Percentiles rank a stretch among this genome's conserved stretches.
These are phyloP conservation scores for Aschersonia sp. DNA, from an alignment of 2,329 filamentous ascomycete species.

Conservation along the genomic window DNA sequence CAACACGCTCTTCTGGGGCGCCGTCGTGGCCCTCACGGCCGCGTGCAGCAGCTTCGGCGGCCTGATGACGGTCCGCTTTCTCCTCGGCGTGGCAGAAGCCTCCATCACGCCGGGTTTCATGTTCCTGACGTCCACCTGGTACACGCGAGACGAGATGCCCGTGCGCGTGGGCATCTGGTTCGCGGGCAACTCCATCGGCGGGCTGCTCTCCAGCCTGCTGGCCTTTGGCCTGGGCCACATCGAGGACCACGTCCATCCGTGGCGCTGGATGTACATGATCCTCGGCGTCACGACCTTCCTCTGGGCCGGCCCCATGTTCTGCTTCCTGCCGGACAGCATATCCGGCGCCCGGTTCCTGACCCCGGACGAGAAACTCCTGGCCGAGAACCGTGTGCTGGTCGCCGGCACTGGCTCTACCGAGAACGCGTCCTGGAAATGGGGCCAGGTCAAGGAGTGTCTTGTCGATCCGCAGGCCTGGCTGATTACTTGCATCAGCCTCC, in stretches of 20 bases:
- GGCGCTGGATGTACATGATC: conserved; percentile 44
- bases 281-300: conserved; percentile 35
- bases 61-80: conserved; percentile 29
- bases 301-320: conserved; percentile 32
- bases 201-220: conserved; percentile 31
- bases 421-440: conserved; percentile 30
- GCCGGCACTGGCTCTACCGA: conserved; percentile 37
- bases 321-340: conserved; percentile 36
- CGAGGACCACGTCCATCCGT: conserved; percentile 27
- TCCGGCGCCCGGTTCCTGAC: conserved; percentile 42
- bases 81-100: conserved; percentile 38
- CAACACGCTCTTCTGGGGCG: conserved; percentile 33
- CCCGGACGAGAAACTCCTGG: conserved; percentile 32
- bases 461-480: conserved; percentile 46
- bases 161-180: conserved; percentile 41
- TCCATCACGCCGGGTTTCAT: conserved; percentile 37
- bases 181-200: conserved; percentile 32
- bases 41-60: conserved; percentile 25
- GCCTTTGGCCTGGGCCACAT: conserved; percentile 43
- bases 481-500: conserved; percentile 35
- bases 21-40: conserved; percentile 25
- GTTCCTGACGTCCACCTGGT: conserved; percentile 38
- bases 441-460: conserved; percentile 38
- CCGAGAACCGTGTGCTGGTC: conserved; percentile 28
- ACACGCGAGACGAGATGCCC: conserved; percentile 29